phyloP scores from a whole-genome alignment of 1,284 basidiomycete species.

The Ceratobasidium sp. region DNA sequence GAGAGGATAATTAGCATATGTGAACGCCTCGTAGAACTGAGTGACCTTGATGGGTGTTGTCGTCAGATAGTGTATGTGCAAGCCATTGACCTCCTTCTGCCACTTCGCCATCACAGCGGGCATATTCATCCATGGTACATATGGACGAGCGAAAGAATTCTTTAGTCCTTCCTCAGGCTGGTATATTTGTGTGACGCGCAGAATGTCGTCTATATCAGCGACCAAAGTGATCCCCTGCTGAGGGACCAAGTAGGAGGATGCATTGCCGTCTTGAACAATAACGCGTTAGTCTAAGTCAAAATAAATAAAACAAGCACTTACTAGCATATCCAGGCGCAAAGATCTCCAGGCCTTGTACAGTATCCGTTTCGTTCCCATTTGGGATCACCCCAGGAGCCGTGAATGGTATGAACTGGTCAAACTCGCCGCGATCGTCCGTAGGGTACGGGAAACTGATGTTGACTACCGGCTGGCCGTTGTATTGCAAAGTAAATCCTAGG shows the following conservation, averaged over 20 bases:
- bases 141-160: slow-evolving; percentile 49
- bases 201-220: slow-evolving; percentile 50
- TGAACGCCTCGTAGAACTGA: slow-evolving; percentile 47
- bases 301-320: background rate
- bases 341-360: slow-evolving; percentile 40
- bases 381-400: slow-evolving; percentile 16
- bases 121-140: slow-evolving; percentile 50
- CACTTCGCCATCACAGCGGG: slow-evolving; percentile 45
- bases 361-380: slow-evolving; percentile 36
- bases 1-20: slow-evolving; percentile 48
- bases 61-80: slow-evolving; percentile 51
- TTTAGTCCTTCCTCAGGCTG: slow-evolving; percentile 47
- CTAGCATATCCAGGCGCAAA: slow-evolving; percentile 24
- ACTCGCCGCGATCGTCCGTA: slow-evolving; percentile 48
- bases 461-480: slow-evolving; percentile 23
- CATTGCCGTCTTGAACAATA: slow-evolving; percentile 47
- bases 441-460: slow-evolving; percentile 42
- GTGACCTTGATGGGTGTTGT: slow-evolving; percentile 49
- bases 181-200: slow-evolving; percentile 50
- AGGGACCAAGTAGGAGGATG: slow-evolving; percentile 48
- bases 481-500: slow-evolving; percentile 42
- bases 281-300: background rate
- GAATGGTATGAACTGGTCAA: slow-evolving; percentile 47
- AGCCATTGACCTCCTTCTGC: slow-evolving; percentile 39
- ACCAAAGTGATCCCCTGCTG: slow-evolving; percentile 48